These are phyloP conservation scores for Helminthosporium solani DNA, from an alignment of 2,329 filamentous ascomycete genomes.

Conservation along the genomic window DNA sequence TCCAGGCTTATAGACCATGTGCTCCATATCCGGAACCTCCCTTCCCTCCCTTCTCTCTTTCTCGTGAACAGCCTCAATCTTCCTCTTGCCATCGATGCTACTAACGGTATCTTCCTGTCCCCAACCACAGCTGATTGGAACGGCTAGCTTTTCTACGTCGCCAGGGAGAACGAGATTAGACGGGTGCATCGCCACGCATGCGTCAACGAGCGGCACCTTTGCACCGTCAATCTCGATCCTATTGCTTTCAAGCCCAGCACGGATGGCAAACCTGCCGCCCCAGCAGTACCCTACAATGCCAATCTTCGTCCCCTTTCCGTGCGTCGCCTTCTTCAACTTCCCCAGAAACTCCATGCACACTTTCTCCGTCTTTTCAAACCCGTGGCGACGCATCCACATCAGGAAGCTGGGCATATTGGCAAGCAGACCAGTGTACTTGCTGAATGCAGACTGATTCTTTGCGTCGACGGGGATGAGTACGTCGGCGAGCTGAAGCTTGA, in stretches of 20 bases:
- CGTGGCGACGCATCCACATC: constrained; percentile 38
- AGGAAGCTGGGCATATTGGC: constrained; percentile 23
- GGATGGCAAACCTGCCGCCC: constrained; percentile 34
- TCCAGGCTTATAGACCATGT: constrained; percentile 19
- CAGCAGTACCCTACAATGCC: constrained; percentile 40
- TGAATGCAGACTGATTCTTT: constrained; percentile 36
- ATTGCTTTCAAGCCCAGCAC: constrained; percentile 23
- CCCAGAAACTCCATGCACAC: constrained; percentile 40
- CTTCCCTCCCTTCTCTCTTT: constrained; percentile 10
- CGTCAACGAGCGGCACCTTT: constrained; percentile 41
- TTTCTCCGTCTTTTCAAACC: constrained; percentile 30
- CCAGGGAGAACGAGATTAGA: constrained; percentile 39
- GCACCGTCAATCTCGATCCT: constrained; percentile 39
- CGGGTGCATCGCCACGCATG: constrained; percentile 42
- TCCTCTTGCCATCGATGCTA: constrained; percentile 16
- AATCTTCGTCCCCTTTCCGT: constrained; percentile 14
- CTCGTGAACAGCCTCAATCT: constrained; percentile 18
- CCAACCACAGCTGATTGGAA: constrained; percentile 23
- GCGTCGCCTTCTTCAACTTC: constrained; percentile 32
- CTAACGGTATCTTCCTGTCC: constrained; percentile 16
- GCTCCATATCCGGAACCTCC: constrained; percentile 16
- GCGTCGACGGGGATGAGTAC: constrained; percentile 40
- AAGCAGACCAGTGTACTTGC: constrained; percentile 45
- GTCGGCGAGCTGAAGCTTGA: constrained; percentile 32
- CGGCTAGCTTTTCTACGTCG: constrained; percentile 24